phyloP scores from a whole-genome alignment of 2,329 filamentous ascomycete genomes.

The Penicillium sp. region DNA sequence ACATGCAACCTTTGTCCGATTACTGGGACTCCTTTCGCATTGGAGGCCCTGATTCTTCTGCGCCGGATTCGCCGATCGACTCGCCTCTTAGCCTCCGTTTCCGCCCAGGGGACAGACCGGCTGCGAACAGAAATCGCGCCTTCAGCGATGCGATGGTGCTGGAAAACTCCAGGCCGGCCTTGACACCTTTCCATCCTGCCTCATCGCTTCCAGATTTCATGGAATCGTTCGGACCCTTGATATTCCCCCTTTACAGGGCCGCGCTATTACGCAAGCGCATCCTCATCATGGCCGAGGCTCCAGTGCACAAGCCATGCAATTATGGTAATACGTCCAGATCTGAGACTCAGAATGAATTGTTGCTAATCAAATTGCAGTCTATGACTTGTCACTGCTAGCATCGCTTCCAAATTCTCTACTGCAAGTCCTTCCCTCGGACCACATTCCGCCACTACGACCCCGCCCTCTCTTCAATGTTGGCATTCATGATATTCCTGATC shows the following conservation, averaged over 20 bases:
- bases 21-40: conserved; percentile 69
- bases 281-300: conserved; percentile 80
- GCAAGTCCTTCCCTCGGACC: conserved; percentile 66
- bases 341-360: background rate
- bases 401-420: conserved; percentile 77
- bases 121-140: conserved; percentile 36
- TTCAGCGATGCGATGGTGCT: conserved; percentile 47
- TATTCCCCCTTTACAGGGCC: conserved; percentile 88
- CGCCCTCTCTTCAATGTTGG: conserved; percentile 90
- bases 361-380: conserved; percentile 62
- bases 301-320: conserved; percentile 82
- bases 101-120: conserved; percentile 53
- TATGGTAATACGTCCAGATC: conserved; percentile 64
- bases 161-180: conserved; percentile 54
- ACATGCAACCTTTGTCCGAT: conserved; percentile 67
- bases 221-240: conserved; percentile 82
- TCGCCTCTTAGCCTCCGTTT: conserved; percentile 55
- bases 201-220: conserved; percentile 77
- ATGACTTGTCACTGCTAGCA: conserved; percentile 88
- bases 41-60: conserved; percentile 40
- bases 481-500: conserved; percentile 84
- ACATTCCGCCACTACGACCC: conserved; percentile 64
- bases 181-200: conserved; percentile 82
- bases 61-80: conserved; percentile 53
- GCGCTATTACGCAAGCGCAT: conserved; percentile 86